phyloP scores from a whole-genome alignment of 2,329 filamentous ascomycete genomes.

The Xylaria polymorpha region DNA sequence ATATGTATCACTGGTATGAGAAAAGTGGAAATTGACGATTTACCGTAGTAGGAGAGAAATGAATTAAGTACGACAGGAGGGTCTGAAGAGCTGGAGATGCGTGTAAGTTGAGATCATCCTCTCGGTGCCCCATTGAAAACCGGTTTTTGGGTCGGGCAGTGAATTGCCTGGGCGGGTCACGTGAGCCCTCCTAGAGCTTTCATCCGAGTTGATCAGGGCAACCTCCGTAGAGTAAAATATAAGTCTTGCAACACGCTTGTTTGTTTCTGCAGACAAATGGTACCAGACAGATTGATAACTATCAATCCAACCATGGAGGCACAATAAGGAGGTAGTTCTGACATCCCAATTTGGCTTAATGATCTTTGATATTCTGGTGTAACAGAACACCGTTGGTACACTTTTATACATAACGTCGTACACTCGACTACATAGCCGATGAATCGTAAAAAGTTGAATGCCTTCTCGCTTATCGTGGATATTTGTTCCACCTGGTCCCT shows the following conservation, averaged over 20 bases:
- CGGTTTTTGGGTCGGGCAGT: slow-evolving; percentile 43
- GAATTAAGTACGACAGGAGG: not conserved
- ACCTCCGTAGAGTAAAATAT: not conserved
- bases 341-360: slow-evolving; percentile 1
- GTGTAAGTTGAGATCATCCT: slow-evolving; percentile 39
- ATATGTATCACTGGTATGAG: not conserved
- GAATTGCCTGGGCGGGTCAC: slow-evolving; percentile 43
- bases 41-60: not conserved
- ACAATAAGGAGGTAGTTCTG: not conserved
- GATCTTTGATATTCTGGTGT: slow-evolving; percentile 24
- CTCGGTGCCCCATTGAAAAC: slow-evolving; percentile 38
- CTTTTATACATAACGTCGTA: slow-evolving; percentile 48
- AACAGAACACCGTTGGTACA: slow-evolving; percentile 30
- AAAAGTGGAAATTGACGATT: slow-evolving; percentile 17
- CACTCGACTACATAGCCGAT: slow-evolving; percentile 40
- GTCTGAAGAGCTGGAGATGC: slow-evolving; percentile 23
- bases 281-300: not conserved
- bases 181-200: slow-evolving; percentile 37
- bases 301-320: slow-evolving; percentile 9
- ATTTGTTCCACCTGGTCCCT: slow-evolving; percentile 67
- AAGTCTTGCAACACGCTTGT: not conserved
- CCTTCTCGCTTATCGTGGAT: slow-evolving; percentile 61
- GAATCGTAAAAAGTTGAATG: slow-evolving; percentile 30
- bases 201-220: not conserved
- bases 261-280: not conserved